phyloP scores from a whole-genome alignment of 208 protist genomes.

The Lotmaria passim region DNA sequence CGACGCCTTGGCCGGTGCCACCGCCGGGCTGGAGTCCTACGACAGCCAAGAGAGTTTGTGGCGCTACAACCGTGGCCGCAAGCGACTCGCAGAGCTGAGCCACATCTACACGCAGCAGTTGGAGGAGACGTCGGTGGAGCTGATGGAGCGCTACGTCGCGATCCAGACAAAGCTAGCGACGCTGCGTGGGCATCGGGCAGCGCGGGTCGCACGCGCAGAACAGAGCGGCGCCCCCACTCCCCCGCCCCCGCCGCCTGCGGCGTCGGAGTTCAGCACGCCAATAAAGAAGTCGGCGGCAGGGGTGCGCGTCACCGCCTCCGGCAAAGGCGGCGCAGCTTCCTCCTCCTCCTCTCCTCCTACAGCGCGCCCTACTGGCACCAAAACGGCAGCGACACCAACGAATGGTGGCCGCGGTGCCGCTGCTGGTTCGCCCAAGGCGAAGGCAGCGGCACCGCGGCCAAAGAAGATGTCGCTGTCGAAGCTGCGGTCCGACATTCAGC shows the following conservation, averaged over 20 bases:
- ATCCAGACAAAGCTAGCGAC: slow-evolving; percentile 55
- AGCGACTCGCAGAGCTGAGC: slow-evolving; percentile 27
- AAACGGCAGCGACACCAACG: background rate
- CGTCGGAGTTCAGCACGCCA: slow-evolving; percentile 23
- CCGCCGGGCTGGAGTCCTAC: slow-evolving; percentile 24
- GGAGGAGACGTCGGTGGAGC: slow-evolving; percentile 43
- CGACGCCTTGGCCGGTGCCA: slow-evolving; percentile 14
- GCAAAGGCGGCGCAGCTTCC: too few species aligned
- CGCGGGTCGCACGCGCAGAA: slow-evolving; percentile 33
- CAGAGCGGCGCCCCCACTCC: slow-evolving; percentile 19
- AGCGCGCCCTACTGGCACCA: background rate
- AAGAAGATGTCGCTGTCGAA: slow-evolving; percentile 23
- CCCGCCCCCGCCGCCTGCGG: slow-evolving; percentile 15
- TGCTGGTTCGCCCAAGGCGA: background rate
- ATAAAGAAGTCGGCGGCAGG: background rate
- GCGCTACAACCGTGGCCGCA: slow-evolving; percentile 29
- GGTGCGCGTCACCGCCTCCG: background rate
- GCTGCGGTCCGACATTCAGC: slow-evolving; percentile 22
- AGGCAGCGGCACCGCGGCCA: background rate
- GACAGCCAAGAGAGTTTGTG: slow-evolving; percentile 32
- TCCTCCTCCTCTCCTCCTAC: background rate
- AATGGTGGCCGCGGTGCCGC: background rate
- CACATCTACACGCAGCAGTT: slow-evolving; percentile 35
- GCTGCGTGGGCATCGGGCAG: slow-evolving; percentile 52
- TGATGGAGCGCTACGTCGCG: slow-evolving; percentile 59